Base-by-base conservation (phyloP, 352 stramenopile species). In the Phytophthora lateralis region DNA sequence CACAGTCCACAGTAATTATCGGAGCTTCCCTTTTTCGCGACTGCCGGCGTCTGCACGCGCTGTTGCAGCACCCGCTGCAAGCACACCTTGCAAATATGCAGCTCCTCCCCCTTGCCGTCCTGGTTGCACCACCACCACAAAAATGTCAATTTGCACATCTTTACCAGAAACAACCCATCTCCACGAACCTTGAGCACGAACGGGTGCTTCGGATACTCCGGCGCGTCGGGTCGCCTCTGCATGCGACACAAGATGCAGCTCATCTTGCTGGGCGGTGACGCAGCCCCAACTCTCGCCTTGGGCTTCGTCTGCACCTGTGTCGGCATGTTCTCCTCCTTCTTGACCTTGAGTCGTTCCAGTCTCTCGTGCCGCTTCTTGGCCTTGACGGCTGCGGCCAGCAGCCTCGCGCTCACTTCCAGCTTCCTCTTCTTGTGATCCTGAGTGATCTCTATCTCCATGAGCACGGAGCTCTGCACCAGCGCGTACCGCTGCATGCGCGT, bases 141-240 rank as follows among this genome's bases (percentile, higher is more conserved):
- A 15, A 27, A 1, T 30, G 35, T 41, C 35, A 41, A 27, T 53
- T 18, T 44, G 26, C 32, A 32, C 41, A 52, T 29, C 10, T 2
- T 50, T 34, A 7, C 24, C 24, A 45, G 34, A 43, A 48, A 10
- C 24, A 55, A 44, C 4, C 17, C 6, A 12, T 44, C 6, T 11
- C n/a, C 20, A 62, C 64, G 14, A 42, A 89, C 81, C 76, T 91
- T 80, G 14, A 91, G 78, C n/a, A 91, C 75, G 27, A 89, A 91
- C 24, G 82, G 82, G 52, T 91, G 82, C 38, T 81, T 84, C 15
- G 80, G 58, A 35, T 88, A 76, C 43, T 67, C 63, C 7, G 63
- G 53, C 0, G 41, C 56, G 18, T 69, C 55, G 6, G 47, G 48
- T 24, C 69, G 66, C 24, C 42, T 68, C 37, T 76, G 66, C 14